Evolutionary conservation across 192 early-diverging fungal genomes (phyloP), one percentile per base, ranked within the genome.

Genomic region (Fimicolochytrium jonesii): DNA sequence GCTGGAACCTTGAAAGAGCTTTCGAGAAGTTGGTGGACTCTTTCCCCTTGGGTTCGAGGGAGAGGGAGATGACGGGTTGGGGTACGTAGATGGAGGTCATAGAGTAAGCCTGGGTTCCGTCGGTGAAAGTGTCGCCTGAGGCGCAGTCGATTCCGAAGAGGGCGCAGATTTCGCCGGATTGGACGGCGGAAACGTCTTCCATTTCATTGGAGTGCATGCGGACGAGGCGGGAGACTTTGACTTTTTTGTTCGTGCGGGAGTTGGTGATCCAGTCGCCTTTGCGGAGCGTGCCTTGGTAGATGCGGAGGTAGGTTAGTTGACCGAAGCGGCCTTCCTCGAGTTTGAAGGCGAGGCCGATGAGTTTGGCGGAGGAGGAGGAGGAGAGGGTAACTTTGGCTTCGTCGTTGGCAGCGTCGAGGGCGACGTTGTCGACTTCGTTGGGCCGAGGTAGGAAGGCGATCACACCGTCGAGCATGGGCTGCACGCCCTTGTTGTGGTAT

Each of bases 41-140:
- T 75, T 97, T 95, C 61, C 84, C 85, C 79, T 94, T 94, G 57
- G 96, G 93, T 39, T 81, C 83, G 33, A 98, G 71, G 32, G 94
- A 90, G 31, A 98, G 81, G 26, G 96, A 96, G 51, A 98, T 95
- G 47, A 98, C 96, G 5, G 96, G 90, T 35, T 93, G 88, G 41
- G 96, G 96, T 18, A 98, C 94, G 74, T 87, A 95, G 89, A 98
- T 98, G 41, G 96, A 94, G 37, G 92, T 91, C 94, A 98, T 93
- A 10, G 93, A 79, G 73, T 87, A 89, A 47, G 83, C 79, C 25
- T 86, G 55, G 15, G 79, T 68, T 23, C 96, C 96, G 64, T 94
- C 89, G 32, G 92, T 95, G 64, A 98, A 98, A 4, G 96, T 95
- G 79, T 98, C 96, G 59, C 96, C 96, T 11, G 87, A 89, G 0